Conservation (phyloP, 2,329 filamentous ascomycete species). For the Ceratocystis ficicola region DNA sequence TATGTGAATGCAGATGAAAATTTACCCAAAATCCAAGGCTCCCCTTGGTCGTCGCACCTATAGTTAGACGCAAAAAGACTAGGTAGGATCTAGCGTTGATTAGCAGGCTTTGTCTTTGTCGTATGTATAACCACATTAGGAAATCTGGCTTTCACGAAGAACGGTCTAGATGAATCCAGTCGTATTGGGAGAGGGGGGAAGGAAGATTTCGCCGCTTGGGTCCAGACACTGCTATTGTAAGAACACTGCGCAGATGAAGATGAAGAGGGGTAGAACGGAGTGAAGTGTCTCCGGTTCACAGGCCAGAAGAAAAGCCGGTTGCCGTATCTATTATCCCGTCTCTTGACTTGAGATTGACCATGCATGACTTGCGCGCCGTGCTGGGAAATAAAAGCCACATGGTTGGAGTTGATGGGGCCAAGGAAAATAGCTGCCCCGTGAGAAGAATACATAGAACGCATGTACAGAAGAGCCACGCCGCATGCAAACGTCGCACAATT, state of each 20-base stretch:
- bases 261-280: background rate
- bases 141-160: background rate
- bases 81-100: background rate
- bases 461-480: background rate
- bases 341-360: background rate
- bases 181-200: background rate
- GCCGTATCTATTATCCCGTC: background rate
- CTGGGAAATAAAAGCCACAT: background rate
- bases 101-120: background rate
- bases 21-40: background rate
- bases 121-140: background rate
- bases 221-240: background rate
- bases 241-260: background rate
- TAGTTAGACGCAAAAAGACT: background rate
- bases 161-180: background rate
- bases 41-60: background rate
- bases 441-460: background rate
- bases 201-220: background rate
- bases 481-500: background rate
- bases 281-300: background rate
- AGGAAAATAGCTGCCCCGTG: too few relatives aligned
- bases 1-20: background rate
- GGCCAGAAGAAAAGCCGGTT: background rate
- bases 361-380: background rate
- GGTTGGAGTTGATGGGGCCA: background rate